Percentiles rank a stretch among this genome's conserved stretches.
phyloP scores from a whole-genome alignment of 2,329 filamentous ascomycete species.

The Phyllosticta citrichinensis region DNA sequence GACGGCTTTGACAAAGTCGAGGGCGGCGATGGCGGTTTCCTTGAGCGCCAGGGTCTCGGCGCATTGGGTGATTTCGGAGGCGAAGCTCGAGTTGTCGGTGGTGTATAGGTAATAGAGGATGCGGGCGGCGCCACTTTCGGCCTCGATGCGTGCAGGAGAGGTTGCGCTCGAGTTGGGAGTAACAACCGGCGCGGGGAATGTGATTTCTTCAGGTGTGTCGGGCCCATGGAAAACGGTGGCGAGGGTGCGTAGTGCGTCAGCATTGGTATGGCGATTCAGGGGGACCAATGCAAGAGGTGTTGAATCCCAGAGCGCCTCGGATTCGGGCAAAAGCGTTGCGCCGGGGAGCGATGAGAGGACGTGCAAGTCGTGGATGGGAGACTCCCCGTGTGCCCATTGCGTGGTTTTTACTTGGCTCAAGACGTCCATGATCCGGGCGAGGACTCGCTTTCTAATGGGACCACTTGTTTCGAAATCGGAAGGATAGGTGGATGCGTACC shows the following conservation, averaged over 20 bases:
- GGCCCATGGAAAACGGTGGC: constrained; percentile 49
- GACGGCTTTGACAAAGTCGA: constrained; percentile 42
- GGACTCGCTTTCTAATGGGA: constrained; percentile 13
- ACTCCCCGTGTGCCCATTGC: constrained; percentile 43
- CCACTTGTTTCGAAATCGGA: constrained; percentile 42
- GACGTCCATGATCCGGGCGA: constrained; percentile 31
- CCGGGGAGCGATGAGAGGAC: constrained; percentile 50
- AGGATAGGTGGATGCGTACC: constrained; percentile 46
- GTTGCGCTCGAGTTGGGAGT: constrained; percentile 5
- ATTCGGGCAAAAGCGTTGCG: constrained; percentile 34
- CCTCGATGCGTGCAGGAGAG: constrained; percentile 28
- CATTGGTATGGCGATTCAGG: constrained; percentile 42
- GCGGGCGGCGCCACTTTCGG: constrained; percentile 44
- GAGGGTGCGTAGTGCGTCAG: constrained; percentile 45
- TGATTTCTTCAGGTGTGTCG: constrained; percentile 18
- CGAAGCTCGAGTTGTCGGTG: constrained; percentile 40
- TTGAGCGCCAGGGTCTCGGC: constrained; percentile 49
- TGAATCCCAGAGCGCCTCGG: constrained; percentile 15
- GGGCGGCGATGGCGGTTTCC: constrained; percentile 46
- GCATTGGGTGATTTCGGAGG: constrained; percentile 41
- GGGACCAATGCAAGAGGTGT: constrained; percentile 31
- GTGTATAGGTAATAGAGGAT: constrained; percentile 46
- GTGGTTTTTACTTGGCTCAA: constrained; percentile 38
- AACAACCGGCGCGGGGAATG: constrained; percentile 23
- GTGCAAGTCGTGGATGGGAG: constrained; percentile 46